Conservation (phyloP, 1,139 yeast genomes). For the Pichia sp. region DNA sequence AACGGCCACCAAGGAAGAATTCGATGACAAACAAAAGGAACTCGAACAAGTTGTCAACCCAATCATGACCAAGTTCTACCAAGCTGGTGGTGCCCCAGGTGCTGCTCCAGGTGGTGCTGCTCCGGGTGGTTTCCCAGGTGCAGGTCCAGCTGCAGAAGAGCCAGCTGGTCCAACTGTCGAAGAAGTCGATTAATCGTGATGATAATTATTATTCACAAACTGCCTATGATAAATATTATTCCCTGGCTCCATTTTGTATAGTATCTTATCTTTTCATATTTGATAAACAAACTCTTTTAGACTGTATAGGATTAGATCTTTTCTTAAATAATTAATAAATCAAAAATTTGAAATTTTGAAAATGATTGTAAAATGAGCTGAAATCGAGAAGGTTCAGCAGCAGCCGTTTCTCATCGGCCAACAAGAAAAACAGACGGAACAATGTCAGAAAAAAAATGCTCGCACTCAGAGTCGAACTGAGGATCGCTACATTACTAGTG, state of each 20-base stretch:
- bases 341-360: background rate
- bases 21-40: conserved; percentile 59
- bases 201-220: background rate
- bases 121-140: conserved; percentile 46
- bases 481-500: conserved; percentile 27
- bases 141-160: conserved; percentile 34
- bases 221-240: background rate
- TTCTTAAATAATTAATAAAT: conserved; percentile 2
- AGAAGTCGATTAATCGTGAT: conserved; percentile 52
- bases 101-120: conserved; percentile 40
- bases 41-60: conserved; percentile 61
- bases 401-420: background rate
- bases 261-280: conserved; percentile 2
- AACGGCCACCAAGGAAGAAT: conserved; percentile 49
- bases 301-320: conserved; percentile 4
- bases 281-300: background rate
- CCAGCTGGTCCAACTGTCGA: conserved; percentile 62
- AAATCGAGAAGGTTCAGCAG: background rate
- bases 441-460: conserved; percentile 17
- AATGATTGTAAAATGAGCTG: background rate
- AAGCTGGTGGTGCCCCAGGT: conserved; percentile 50
- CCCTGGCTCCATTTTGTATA: background rate
- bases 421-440: background rate
- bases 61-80: conserved; percentile 57
- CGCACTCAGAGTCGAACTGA: conserved; percentile 26